Evolutionary conservation across 2,329 filamentous ascomycete genomes (phyloP).

Genomic region (Beauveria sp.): DNA sequence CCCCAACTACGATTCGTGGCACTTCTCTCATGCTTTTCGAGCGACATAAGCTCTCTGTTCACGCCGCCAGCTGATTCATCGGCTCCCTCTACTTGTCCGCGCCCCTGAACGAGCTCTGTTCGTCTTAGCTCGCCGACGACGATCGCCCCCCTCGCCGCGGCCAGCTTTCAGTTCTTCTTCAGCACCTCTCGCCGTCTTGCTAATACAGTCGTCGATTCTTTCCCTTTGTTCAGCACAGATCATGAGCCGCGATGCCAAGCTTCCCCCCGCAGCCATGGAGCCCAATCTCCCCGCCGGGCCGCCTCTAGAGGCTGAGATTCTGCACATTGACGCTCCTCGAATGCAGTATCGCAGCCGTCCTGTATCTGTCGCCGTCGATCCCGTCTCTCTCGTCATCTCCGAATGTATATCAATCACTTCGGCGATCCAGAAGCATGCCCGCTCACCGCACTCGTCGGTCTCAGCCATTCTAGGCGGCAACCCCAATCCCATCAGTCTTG

Average conservation of each 20-base stretch:
- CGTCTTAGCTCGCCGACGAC: background rate
- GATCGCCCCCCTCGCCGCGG: background rate
- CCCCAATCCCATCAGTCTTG: conserved; percentile 49
- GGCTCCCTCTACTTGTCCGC: background rate
- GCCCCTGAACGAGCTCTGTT: conserved; percentile 1
- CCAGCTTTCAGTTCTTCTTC: background rate
- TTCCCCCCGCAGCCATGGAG: conserved; percentile 19
- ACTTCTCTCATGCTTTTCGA: conserved; percentile 1
- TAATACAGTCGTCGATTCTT: conserved; percentile 14
- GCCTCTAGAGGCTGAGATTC: background rate
- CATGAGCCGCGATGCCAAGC: conserved; percentile 27
- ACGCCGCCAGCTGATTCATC: background rate
- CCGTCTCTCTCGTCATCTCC: conserved; percentile 87
- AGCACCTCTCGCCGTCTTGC: background rate
- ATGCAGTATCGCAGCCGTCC: conserved; percentile 55
- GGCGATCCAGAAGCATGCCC: conserved; percentile 93
- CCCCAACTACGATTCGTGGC: background rate
- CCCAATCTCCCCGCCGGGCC: conserved; percentile 5
- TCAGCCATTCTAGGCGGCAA: conserved; percentile 86
- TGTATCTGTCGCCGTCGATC: conserved; percentile 78
- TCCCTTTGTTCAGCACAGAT: conserved; percentile 16
- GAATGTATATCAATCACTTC: conserved; percentile 99
- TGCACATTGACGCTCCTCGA: conserved; percentile 30
- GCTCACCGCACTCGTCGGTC: conserved; percentile 92
- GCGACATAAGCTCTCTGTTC: background rate